These are phyloP conservation scores for Clonostachys rosea DNA, from an alignment of 2,329 filamentous ascomycete genomes.

Conservation along the genomic window DNA sequence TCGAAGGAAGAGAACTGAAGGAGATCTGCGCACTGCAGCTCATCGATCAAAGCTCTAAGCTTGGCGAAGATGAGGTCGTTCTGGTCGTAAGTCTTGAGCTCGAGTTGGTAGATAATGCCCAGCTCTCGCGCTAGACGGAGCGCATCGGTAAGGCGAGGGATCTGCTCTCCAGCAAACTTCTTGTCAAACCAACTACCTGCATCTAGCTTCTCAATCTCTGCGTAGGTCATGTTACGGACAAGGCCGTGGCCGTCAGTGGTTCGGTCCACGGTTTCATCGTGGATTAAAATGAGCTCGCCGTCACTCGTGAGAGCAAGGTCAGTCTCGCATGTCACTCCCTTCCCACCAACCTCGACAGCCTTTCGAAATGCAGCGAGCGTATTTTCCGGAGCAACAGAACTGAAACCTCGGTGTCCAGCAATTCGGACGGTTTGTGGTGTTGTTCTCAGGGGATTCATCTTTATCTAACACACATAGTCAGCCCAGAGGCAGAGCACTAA, in stretches of 20 bases:
- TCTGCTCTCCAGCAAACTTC: constrained; percentile 2
- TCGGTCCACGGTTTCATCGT: constrained; percentile 5
- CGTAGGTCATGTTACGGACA: constrained; percentile 3
- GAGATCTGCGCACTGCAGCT: constrained; percentile 4
- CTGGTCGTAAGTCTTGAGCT: constrained; percentile 5
- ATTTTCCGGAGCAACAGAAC: constrained; percentile 3
- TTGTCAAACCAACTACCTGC: constrained; percentile 4
- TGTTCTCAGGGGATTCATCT: too few relatives aligned
- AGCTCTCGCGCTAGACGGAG: constrained; percentile 3
- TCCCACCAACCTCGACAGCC: constrained; percentile 1
- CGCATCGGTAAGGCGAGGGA: constrained; percentile 3
- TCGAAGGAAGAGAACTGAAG: constrained; percentile 5
- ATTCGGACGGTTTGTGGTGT: neutral
- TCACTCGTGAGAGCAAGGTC: constrained; percentile 5
- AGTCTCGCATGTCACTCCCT: constrained; percentile 4
- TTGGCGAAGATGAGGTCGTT: constrained; percentile 4
- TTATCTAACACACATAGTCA: too few relatives aligned
- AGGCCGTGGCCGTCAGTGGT: constrained; percentile 5
- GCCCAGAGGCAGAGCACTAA: too few relatives aligned
- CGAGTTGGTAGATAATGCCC: constrained; percentile 4
- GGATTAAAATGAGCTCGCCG: constrained; percentile 4
- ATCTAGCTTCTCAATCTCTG: constrained; percentile 3
- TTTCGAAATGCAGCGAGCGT: constrained; percentile 3
- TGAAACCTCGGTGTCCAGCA: constrained; percentile 4
- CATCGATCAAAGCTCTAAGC: constrained; percentile 2